Evolutionary conservation across 2,329 filamentous ascomycete species (phyloP).

Genomic region (Penicillium sp.): DNA sequence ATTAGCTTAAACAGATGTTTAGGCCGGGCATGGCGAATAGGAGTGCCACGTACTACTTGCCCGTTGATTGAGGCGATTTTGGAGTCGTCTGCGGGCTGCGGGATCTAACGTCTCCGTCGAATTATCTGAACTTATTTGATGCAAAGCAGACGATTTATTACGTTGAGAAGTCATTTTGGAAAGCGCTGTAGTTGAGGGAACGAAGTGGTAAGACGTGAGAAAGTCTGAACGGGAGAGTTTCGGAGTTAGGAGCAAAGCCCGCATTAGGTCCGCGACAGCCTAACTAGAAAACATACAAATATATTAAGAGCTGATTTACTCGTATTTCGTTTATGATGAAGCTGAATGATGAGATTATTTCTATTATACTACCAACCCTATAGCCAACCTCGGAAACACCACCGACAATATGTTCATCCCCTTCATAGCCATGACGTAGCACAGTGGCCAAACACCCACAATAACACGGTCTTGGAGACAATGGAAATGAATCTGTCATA

Average conservation of each 20-base stretch:
- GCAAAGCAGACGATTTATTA: neutral
- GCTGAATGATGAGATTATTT: neutral
- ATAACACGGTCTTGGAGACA: neutral
- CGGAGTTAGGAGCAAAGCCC: neutral
- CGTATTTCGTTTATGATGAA: neutral
- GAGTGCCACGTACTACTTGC: slow-evolving; percentile 18
- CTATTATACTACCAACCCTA: neutral
- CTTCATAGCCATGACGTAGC: slow-evolving; percentile 5
- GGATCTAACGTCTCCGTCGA: slow-evolving; percentile 2
- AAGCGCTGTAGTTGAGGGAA: neutral
- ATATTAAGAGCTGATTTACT: neutral
- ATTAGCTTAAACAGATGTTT: neutral
- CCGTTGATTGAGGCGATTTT: slow-evolving; percentile 25
- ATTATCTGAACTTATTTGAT: neutral
- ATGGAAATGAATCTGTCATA: neutral
- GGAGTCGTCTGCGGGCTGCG: slow-evolving; percentile 12
- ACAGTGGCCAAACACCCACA: neutral
- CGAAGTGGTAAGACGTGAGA: neutral
- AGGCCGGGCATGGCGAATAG: neutral
- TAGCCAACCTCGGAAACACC: neutral
- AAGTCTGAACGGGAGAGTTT: neutral
- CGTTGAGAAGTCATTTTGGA: neutral
- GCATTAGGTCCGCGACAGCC: neutral
- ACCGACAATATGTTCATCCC: neutral
- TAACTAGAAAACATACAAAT: neutral